These are phyloP conservation scores for Linderina pennispora DNA, from an alignment of 192 early-diverging fungal genomes.

Conservation along the genomic window DNA sequence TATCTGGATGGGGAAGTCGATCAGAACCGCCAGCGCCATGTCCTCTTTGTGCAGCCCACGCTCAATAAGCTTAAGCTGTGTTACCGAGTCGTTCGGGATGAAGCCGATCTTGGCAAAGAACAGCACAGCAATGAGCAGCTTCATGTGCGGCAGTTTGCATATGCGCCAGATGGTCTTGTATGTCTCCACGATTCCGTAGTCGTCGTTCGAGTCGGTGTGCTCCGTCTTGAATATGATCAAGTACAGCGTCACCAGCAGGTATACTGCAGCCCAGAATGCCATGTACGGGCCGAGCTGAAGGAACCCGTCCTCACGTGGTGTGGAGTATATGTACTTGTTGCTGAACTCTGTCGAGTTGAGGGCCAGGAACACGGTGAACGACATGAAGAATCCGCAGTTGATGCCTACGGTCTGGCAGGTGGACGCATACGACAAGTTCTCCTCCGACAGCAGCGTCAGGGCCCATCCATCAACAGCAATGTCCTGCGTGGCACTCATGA, in stretches of 20 bases:
- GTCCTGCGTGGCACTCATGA: conserved; percentile 94
- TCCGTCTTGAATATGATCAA: conserved; percentile 76
- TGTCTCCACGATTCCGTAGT: conserved; percentile 60
- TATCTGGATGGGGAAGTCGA: conserved; percentile 96
- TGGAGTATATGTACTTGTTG: conserved; percentile 81
- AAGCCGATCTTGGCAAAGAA: conserved; percentile 92
- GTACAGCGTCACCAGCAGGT: conserved; percentile 80
- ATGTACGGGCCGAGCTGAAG: conserved; percentile 82
- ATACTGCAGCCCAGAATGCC: conserved; percentile 89
- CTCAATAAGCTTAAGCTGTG: conserved; percentile 90
- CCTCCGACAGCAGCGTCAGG: conserved; percentile 81
- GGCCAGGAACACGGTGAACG: conserved; percentile 95
- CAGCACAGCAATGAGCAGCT: conserved; percentile 69
- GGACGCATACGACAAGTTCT: conserved; percentile 86
- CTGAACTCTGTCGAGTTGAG: conserved; percentile 92
- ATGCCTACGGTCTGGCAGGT: conserved; percentile 96
- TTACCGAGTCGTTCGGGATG: conserved; percentile 92
- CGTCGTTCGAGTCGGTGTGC: conserved; percentile 41
- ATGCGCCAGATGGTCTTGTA: conserved; percentile 92
- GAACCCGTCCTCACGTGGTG: conserved; percentile 60
- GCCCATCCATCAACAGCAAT: conserved; percentile 87
- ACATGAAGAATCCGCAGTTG: conserved; percentile 92
- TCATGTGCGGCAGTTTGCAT: conserved; percentile 82
- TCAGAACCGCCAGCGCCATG: conserved; percentile 82
- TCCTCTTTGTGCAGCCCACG: conserved; percentile 94